These are phyloP conservation scores for Bauhinia variegata DNA, from an alignment of 306 rosid genomes.

Conservation along the genomic window DNA sequence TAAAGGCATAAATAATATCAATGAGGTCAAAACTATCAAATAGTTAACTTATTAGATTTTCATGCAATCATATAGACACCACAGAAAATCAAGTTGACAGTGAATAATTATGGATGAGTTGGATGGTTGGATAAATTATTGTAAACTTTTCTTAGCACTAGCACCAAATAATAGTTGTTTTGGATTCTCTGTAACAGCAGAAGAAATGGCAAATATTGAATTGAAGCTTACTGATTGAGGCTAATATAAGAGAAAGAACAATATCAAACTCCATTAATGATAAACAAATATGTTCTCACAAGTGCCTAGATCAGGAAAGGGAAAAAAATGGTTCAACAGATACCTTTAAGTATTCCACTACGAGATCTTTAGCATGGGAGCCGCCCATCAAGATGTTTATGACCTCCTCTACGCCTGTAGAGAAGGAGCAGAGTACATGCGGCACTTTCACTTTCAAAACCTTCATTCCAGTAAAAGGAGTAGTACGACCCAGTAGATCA, in stretches of 20 bases:
- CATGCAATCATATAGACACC: not conserved
- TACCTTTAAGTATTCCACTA: constrained; percentile 22
- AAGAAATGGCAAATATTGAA: not conserved
- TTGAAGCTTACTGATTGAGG: not conserved
- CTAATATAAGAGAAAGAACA: not conserved
- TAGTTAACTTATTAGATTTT: not conserved
- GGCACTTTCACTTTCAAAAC: constrained; percentile 13
- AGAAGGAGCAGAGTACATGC: not conserved
- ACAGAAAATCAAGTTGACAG: not conserved
- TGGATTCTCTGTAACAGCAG: not conserved
- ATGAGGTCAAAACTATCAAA: not conserved
- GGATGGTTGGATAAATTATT: not conserved
- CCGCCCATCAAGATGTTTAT: constrained; percentile 12
- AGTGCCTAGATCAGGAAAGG: not conserved
- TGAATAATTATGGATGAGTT: not conserved
- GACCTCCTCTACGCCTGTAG: not conserved
- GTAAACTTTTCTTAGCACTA: constrained; percentile 4
- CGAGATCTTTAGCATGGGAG: not conserved
- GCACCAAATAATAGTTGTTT: not conserved
- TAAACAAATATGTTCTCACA: not conserved
- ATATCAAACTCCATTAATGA: not conserved
- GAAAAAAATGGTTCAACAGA: not conserved
- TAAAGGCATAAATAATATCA: constrained; percentile 7
- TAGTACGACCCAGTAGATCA: not conserved
- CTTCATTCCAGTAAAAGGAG: constrained; percentile 24